phyloP scores from a whole-genome alignment of 139 green algal species.

The Picochlorum sp. region DNA sequence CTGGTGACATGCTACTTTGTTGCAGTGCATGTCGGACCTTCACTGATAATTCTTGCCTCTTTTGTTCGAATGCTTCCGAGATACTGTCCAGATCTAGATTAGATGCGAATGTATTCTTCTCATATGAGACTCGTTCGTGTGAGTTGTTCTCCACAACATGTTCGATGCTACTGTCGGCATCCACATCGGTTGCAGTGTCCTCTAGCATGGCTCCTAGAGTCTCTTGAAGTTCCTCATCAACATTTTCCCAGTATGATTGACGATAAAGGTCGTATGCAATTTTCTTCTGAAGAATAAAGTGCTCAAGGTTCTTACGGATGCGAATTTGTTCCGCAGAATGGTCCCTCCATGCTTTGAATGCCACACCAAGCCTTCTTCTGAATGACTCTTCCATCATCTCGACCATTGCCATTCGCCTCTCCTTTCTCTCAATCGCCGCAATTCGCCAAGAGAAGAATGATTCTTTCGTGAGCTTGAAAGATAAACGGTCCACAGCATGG shows the following conservation, averaged over 20 bases:
- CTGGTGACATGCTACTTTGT: neutral
- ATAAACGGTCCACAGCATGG: constrained; percentile 16
- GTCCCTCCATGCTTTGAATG: constrained; percentile 28
- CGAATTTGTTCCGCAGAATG: constrained; percentile 11
- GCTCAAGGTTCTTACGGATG: constrained; percentile 16
- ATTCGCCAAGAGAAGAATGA: constrained; percentile 19
- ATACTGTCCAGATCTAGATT: neutral
- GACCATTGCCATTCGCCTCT: constrained; percentile 16
- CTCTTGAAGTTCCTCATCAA: constrained; percentile 55
- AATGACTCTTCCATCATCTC: constrained; percentile 23
- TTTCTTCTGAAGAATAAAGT: constrained; percentile 52
- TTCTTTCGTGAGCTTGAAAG: neutral
- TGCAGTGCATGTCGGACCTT: neutral
- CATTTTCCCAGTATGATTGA: constrained; percentile 64
- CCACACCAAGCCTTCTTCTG: constrained; percentile 8
- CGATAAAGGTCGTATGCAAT: constrained; percentile 56
- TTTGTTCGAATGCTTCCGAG: neutral
- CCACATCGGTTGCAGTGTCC: constrained; percentile 10
- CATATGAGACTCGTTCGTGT: no score
- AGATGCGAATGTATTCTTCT: no score
- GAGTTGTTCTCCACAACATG: no score
- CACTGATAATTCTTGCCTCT: neutral
- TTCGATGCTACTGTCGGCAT: no score
- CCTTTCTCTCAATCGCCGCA: constrained; percentile 12
- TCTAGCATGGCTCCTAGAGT: constrained; percentile 42